phyloP scores from a whole-genome alignment of 2,329 filamentous ascomycete genomes.

The Penicillium psychrosexuale region DNA sequence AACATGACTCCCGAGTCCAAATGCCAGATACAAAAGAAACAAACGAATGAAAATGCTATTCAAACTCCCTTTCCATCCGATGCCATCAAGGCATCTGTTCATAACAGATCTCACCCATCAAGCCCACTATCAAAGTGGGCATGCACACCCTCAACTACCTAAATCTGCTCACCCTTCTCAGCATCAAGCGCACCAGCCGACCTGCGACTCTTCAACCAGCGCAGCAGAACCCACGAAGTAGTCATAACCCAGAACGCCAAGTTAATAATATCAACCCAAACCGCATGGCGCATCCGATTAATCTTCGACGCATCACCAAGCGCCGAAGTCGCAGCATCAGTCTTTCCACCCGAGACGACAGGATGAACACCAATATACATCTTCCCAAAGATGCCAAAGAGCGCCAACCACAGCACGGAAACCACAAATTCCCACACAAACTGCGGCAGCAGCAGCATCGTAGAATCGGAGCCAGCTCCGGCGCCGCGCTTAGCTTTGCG shows the following conservation, averaged over 20 bases:
- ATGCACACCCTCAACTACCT: neutral
- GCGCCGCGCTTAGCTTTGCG: slow-evolving; percentile 23
- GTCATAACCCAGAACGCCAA: slow-evolving; percentile 73
- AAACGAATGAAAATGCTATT: neutral
- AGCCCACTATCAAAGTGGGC: slow-evolving; percentile 1
- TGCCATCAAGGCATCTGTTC: neutral
- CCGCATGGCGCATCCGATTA: slow-evolving; percentile 76
- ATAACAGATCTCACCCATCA: neutral
- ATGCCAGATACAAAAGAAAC: neutral
- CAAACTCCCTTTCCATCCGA: neutral
- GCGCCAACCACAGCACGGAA: slow-evolving; percentile 73
- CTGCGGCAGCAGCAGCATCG: slow-evolving; percentile 38
- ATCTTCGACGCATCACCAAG: slow-evolving; percentile 41
- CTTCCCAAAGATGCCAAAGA: slow-evolving; percentile 80
- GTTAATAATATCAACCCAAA: slow-evolving; percentile 76
- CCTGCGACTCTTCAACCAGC: slow-evolving; percentile 33
- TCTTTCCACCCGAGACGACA: neutral
- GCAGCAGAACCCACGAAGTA: slow-evolving; percentile 40
- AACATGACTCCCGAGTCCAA: neutral
- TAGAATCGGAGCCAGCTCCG: slow-evolving; percentile 18
- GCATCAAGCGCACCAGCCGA: slow-evolving; percentile 11
- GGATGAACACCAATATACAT: slow-evolving; percentile 72
- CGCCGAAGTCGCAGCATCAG: neutral
- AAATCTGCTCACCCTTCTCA: slow-evolving; percentile 19
- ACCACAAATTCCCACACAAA: slow-evolving; percentile 70